These are phyloP conservation scores for Termitomyces sp. DNA, from an alignment of 768 basidiomycete species.

Conservation along the genomic window DNA sequence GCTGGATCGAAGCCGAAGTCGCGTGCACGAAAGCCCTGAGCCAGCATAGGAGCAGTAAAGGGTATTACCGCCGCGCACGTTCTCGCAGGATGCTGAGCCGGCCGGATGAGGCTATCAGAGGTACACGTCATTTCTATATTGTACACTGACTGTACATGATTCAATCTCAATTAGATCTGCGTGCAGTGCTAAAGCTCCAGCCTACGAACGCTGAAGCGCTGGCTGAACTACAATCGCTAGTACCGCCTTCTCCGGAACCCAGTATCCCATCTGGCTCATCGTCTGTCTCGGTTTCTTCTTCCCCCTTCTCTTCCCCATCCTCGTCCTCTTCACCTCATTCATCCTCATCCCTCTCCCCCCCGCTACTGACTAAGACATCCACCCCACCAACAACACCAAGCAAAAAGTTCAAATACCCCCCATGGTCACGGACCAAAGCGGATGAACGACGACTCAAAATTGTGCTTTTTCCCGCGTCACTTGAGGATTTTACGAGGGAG, in stretches of 20 bases:
- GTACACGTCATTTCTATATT: constrained; percentile 21
- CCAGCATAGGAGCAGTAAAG: constrained; percentile 66
- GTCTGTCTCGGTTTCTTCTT: constrained; percentile 13
- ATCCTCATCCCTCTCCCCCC: constrained; percentile 25
- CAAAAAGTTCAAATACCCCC: constrained; percentile 41
- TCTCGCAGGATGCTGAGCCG: constrained; percentile 58
- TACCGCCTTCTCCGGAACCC: constrained; percentile 17
- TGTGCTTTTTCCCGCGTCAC: constrained; percentile 35
- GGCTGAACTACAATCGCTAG: constrained; percentile 44
- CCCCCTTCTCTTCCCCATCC: constrained; percentile 17
- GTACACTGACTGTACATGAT: background rate
- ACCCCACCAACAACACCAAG: constrained; percentile 6
- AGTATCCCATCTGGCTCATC: constrained; percentile 18
- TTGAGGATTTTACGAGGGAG: constrained; percentile 10
- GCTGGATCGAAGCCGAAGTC: constrained; percentile 68
- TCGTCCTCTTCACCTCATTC: constrained; percentile 15
- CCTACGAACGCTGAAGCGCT: constrained; percentile 61
- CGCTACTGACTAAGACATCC: constrained; percentile 13
- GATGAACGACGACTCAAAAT: constrained; percentile 56
- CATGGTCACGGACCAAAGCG: constrained; percentile 44
- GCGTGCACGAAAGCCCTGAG: constrained; percentile 62
- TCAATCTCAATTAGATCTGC: constrained; percentile 39
- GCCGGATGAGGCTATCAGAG: constrained; percentile 54
- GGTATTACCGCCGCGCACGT: constrained; percentile 63
- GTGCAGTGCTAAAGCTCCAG: constrained; percentile 54